Evolutionary conservation across 2,329 filamentous ascomycete genomes (phyloP).

Genomic region (Cladophialophora immunda): DNA sequence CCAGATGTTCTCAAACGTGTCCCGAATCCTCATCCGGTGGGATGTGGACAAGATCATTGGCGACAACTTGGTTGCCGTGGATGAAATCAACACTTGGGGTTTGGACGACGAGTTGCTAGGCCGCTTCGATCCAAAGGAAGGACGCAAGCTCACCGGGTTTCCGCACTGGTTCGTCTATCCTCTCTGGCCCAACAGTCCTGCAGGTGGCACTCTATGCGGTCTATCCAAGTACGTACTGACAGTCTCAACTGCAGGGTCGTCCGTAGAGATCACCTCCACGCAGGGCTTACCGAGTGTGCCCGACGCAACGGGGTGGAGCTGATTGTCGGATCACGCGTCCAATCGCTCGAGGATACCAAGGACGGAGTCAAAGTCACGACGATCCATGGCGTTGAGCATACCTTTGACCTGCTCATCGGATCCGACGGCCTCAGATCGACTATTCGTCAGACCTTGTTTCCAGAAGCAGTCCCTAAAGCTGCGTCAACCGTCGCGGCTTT

Average conservation of each 20-base stretch:
- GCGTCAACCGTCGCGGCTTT: conserved; percentile 57
- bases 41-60: conserved; percentile 53
- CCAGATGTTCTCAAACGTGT: conserved; percentile 54
- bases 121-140: conserved; percentile 29
- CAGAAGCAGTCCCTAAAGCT: conserved; percentile 51
- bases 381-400: conserved; percentile 41
- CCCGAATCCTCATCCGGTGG: conserved; percentile 51
- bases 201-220: background rate
- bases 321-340: conserved; percentile 50
- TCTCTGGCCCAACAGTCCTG: background rate
- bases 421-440: conserved; percentile 55
- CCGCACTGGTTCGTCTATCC: conserved; percentile 28
- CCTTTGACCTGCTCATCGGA: conserved; percentile 51
- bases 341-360: conserved; percentile 42
- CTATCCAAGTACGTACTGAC: background rate
- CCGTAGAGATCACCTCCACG: conserved; percentile 58
- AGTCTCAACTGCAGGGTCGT: conserved; percentile 48
- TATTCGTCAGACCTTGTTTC: conserved; percentile 52
- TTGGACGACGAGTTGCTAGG: conserved; percentile 33
- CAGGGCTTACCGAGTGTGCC: conserved; percentile 53
- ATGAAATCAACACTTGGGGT: conserved; percentile 51
- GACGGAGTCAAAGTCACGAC: conserved; percentile 32
- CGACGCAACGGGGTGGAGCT: conserved; percentile 50
- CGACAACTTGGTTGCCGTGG: conserved; percentile 51
- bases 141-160: conserved; percentile 33